phyloP scores from a whole-genome alignment of 2,329 filamentous ascomycete genomes.

The Fusarium poae region DNA sequence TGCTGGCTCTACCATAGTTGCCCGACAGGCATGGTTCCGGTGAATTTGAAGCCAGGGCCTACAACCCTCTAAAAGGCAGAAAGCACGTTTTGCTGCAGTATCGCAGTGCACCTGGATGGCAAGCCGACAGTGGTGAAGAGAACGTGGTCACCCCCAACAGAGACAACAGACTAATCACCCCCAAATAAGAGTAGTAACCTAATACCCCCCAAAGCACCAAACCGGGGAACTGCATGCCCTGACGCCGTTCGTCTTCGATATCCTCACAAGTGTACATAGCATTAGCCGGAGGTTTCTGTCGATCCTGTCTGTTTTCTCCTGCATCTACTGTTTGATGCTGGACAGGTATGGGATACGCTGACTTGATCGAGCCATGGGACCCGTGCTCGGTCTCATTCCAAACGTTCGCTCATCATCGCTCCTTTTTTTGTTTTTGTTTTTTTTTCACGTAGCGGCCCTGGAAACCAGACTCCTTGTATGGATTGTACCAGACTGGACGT shows the following conservation, averaged over 20 bases:
- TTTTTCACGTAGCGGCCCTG: constrained; percentile 18
- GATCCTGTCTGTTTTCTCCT: constrained; percentile 37
- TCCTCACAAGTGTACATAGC: constrained; percentile 6
- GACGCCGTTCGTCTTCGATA: constrained; percentile 32
- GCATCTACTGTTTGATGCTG: constrained; percentile 30
- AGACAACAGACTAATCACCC: constrained; percentile 26
- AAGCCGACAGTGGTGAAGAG: constrained; percentile 25
- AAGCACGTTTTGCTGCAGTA: constrained; percentile 31
- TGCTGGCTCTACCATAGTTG: constrained; percentile 29
- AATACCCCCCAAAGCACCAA: constrained; percentile 44
- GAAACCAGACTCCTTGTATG: constrained; percentile 34
- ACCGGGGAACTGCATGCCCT: constrained; percentile 44
- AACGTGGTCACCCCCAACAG: constrained; percentile 40
- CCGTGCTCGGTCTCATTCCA: constrained; percentile 24
- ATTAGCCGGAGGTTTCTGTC: constrained; percentile 40
- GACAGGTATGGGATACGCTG: constrained; percentile 19
- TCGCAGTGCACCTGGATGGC: constrained; percentile 39
- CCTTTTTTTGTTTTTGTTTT: constrained; percentile 4
- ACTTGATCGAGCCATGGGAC: constrained; percentile 28
- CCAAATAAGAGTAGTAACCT: constrained; percentile 37
- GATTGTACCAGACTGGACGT: constrained; percentile 35
- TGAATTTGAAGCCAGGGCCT: constrained; percentile 15
- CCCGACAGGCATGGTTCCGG: constrained; percentile 28
- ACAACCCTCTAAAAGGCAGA: constrained; percentile 28
- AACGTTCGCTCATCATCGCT: constrained; percentile 4